Conservation (phyloP, 2,329 filamentous ascomycete genomes). For the Alternaria gaisen region DNA sequence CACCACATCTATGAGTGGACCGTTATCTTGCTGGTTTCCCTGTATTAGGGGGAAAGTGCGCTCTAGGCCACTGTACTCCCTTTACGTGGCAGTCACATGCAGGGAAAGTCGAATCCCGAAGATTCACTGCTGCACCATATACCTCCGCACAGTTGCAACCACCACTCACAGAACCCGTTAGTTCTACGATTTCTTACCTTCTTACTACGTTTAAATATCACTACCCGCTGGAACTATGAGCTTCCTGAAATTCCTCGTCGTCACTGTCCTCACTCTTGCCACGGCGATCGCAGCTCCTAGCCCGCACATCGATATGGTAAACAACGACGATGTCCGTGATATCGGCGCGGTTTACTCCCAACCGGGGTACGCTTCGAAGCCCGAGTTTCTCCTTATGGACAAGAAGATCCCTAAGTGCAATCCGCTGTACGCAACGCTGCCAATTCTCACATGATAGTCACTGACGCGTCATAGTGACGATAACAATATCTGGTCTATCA, state of each 20-base stretch:
- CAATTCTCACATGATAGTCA: neutral
- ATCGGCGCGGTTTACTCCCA: constrained; percentile 26
- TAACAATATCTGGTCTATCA: constrained; percentile 11
- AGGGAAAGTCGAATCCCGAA: neutral
- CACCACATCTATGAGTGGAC: neutral
- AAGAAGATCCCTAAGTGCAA: constrained; percentile 20
- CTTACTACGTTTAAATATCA: neutral
- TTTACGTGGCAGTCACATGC: neutral
- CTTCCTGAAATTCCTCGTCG: neutral
- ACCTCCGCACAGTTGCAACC: neutral
- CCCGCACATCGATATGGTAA: constrained; percentile 33
- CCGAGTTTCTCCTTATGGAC: constrained; percentile 20
- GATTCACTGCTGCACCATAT: neutral
- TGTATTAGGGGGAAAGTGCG: neutral
- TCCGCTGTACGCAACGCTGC: constrained; percentile 7
- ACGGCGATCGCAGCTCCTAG: constrained; percentile 4
- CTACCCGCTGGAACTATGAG: neutral
- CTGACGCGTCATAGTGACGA: constrained; percentile 2
- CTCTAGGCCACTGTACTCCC: neutral
- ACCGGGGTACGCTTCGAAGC: constrained; percentile 18
- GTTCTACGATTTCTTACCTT: neutral
- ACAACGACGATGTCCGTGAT: constrained; percentile 25
- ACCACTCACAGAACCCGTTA: too few relatives aligned
- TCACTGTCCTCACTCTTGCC: neutral
- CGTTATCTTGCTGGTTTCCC: neutral